Base-by-base conservation (phyloP, 352 stramenopile genomes). In the Albugo laibachii region DNA sequence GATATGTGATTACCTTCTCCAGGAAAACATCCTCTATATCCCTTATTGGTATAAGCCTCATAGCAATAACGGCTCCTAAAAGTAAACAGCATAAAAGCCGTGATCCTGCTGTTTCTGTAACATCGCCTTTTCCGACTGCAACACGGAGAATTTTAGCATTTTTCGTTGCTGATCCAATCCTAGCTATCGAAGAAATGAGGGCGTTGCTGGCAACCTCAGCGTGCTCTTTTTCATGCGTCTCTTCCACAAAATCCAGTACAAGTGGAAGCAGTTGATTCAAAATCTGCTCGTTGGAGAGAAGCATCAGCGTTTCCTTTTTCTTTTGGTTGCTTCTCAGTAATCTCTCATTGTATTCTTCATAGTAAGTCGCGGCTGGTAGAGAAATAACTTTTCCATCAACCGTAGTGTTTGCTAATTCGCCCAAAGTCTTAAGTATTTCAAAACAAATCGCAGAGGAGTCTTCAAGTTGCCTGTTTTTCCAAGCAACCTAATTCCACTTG, bases 131-230 rank as follows among this genome's bases (percentile, higher is more conserved):
- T 36, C 86, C 73, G 15, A 88, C 84, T 6, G 73, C 76, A 2
- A 88, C 70, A 34, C 76, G 69, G 51, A 88, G 76, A 58, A 88
- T 77, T 66, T 82, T 73, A 1, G 76, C 86, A 48, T 88, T 88
- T 51, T 86, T 85, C 21, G 86, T 53, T 44, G 59, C 48, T 27
- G 63, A 56, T 2, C 60, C 60, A 8, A 88, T 58, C 24, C 76
- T 66, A 11, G 73, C 62, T 24, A 88, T 52, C 11, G 66, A 57
- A 1, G 70, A 67, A 21, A 84, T 75, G 15, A 86, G 49, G 1
- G 56, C 52, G 16, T 70, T 50, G 49, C 73, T 86, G 27, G 67
- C 76, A 24, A 61, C 58, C 40, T 86, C 76, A 11, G 76, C 76
- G 38, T 65, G 64, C 19, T 88, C 76, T 48, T 88, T 88, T 20